Evolutionary conservation across 2,329 filamentous ascomycete species (phyloP), one percentile per base, ranked within the genome.

Genomic region (Chaetoscypha palmicola): DNA sequence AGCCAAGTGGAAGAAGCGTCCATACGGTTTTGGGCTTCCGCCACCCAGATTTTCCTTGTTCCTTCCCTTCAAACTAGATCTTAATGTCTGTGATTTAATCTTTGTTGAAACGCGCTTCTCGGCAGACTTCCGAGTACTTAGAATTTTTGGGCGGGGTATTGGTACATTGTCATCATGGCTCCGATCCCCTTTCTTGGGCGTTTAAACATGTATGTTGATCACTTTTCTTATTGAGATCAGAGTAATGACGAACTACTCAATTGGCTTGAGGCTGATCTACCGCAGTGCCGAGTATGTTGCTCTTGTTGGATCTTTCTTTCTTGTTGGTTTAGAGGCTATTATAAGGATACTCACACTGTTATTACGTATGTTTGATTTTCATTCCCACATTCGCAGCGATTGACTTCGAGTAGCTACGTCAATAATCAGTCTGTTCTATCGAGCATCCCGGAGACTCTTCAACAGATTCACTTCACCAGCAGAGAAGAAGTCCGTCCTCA

Each of bases 281-380:
- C n/a, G 10, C 48, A 89, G 85, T 64, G 76, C 76, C 65, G 90
- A 98, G 69, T 97, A 97, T 68, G 67, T 94, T 51, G 88, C 90
- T 30, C 77, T 98, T 33, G 67, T 92, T 36, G 80, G 81, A 43
- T 97, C 91, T 5, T 85, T 97, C 58, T 59, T 87, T 41, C 76
- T 98, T 28, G 82, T 97, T 46, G 74, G 79, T 36, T 73, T 95
- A 53, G 92, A 98, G 65, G 81, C 81, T 45, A 60, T 94, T 48
- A 83, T 95, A 57, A 81, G 91, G 57, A 71, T 94, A 46, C 77
- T 95, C 50, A 97, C 92, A 1, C 76, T 96, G 49, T 86, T 87
- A 26, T 76, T 98, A 32, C 92, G 85, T 90, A 17, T 36, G 40
- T 43, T n/a, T 17, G 16, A 10, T 7, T 33, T 63, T 83, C 49